phyloP scores from a whole-genome alignment of 495 filamentous ascomycete genomes.

The Podospora appendiculata region DNA sequence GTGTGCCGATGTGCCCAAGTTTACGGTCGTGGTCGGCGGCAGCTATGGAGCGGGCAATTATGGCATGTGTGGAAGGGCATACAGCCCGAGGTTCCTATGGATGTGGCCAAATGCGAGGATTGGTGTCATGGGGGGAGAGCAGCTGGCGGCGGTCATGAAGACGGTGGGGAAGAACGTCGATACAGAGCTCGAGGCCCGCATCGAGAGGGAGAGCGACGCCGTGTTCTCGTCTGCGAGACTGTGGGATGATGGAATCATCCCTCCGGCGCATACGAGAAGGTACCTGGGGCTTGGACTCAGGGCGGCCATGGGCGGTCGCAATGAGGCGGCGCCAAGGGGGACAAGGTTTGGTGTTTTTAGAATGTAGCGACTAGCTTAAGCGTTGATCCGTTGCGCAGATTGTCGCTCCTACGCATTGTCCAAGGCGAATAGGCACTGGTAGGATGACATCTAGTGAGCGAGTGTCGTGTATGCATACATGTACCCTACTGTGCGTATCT shows the following conservation, averaged over 20 bases:
- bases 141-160: conserved; percentile 89
- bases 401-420: too few species aligned
- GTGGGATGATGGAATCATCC: conserved; percentile 94
- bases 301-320: conserved; percentile 65
- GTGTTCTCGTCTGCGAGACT: conserved; percentile 80
- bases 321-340: conserved; percentile 47
- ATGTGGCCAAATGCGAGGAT: conserved; percentile 97
- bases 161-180: conserved; percentile 82
- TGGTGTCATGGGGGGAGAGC: conserved; percentile 93
- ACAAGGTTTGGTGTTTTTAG: conserved; percentile 93
- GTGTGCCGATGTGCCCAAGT: conserved; percentile 92
- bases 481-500: too few species aligned
- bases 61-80: conserved; percentile 83
- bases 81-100: conserved; percentile 83
- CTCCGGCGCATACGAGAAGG: conserved; percentile 75
- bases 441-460: too few species aligned
- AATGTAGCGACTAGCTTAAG: conserved; percentile 51
- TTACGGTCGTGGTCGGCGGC: conserved; percentile 88
- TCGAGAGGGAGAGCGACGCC: conserved; percentile 86
- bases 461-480: too few species aligned
- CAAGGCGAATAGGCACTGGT: too few species aligned
- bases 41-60: conserved; percentile 75
- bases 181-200: conserved; percentile 70
- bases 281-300: conserved; percentile 77
- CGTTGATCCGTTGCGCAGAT: too few species aligned